Percentiles rank a stretch among this genome's conserved stretches.
These are phyloP conservation scores for Penicillium verrucosum DNA, from an alignment of 2,329 filamentous ascomycete species.

Conservation along the genomic window DNA sequence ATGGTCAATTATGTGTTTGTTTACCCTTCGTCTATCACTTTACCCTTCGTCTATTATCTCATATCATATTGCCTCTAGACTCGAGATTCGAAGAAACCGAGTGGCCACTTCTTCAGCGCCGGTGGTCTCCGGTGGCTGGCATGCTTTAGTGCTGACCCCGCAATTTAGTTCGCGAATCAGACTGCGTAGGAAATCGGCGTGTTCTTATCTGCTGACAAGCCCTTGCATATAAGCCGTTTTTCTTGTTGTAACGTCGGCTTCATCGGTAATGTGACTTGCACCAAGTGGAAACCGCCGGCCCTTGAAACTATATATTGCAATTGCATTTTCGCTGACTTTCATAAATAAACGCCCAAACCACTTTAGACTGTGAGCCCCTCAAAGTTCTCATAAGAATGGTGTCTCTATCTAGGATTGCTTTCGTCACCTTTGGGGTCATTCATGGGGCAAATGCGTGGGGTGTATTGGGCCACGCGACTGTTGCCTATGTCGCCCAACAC, in stretches of 20 bases:
- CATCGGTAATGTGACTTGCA: not conserved
- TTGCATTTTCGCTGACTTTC: not conserved
- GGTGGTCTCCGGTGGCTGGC: conserved; percentile 3
- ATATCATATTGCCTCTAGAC: not conserved
- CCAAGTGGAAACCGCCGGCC: not conserved
- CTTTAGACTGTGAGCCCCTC: not conserved
- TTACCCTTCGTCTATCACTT: not conserved
- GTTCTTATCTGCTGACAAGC: not conserved
- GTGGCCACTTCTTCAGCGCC: not conserved
- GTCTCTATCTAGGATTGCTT: conserved; percentile 6
- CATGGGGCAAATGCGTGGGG: conserved; percentile 48
- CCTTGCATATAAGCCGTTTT: not conserved
- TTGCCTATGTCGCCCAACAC: conserved; percentile 54
- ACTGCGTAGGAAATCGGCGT: not conserved
- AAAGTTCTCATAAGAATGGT: conserved; percentile 5
- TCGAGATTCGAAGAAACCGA: not conserved
- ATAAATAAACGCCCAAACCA: not conserved
- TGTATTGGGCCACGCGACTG: conserved; percentile 52
- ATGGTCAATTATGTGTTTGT: not conserved
- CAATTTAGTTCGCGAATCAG: not conserved
- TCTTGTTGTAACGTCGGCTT: not conserved
- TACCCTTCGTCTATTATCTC: not conserved
- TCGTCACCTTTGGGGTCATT: conserved; percentile 9
- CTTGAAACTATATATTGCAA: not conserved
- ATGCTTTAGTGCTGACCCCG: not conserved